Percentiles rank a stretch among this genome's conserved stretches.
phyloP scores from a whole-genome alignment of 441 rosid genomes.

The Populus hybrid region DNA sequence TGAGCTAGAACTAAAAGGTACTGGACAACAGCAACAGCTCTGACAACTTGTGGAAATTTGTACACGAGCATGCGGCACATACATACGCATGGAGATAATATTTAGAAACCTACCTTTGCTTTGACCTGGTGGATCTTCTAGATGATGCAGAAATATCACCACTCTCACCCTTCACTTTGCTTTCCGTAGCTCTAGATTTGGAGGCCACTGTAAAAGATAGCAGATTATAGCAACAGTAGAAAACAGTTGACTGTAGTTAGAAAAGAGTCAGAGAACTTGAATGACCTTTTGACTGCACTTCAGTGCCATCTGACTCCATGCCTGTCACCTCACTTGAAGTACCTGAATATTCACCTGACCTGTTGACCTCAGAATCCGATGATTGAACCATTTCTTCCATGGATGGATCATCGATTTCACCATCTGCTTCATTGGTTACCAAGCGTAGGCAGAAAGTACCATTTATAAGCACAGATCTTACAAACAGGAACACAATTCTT shows the following conservation, averaged over 20 bases:
- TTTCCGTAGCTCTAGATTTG: constrained; percentile 31
- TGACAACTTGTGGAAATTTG: not conserved
- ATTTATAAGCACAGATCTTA: not conserved
- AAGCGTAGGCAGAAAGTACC: not conserved
- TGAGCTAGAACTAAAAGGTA: not conserved
- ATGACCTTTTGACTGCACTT: constrained; percentile 46
- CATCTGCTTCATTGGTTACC: constrained; percentile 35
- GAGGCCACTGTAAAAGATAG: constrained; percentile 29
- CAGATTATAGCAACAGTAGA: constrained; percentile 11
- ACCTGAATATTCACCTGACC: constrained; percentile 36
- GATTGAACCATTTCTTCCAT: constrained; percentile 33
- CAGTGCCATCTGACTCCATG: constrained; percentile 30
- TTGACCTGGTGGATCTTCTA: constrained; percentile 33
- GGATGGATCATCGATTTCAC: constrained; percentile 50
- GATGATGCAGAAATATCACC: constrained; percentile 21
- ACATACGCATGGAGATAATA: not conserved
- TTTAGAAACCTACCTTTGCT: constrained; percentile 30
- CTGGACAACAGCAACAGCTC: not conserved
- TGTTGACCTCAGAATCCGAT: constrained; percentile 21
- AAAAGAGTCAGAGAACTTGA: not conserved
- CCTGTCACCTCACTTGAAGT: constrained; percentile 44
- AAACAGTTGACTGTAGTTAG: not conserved
- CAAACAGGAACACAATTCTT: not conserved
- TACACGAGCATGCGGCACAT: not conserved
- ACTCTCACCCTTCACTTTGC: constrained; percentile 26